These are phyloP conservation scores for Solanum aculeatissimum DNA, from an alignment of 305 asterid genomes.

Conservation along the genomic window DNA sequence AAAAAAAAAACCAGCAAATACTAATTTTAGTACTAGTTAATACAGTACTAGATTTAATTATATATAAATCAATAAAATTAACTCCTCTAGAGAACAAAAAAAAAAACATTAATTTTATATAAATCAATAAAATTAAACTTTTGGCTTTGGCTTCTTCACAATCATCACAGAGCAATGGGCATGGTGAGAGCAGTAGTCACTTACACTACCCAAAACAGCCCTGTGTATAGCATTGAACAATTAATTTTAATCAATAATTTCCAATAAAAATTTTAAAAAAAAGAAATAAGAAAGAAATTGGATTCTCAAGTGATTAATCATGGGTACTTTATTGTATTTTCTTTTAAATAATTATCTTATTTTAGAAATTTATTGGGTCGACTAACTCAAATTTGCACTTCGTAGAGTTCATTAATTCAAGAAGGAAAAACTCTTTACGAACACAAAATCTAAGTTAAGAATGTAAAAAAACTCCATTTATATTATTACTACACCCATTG, in stretches of 20 bases:
- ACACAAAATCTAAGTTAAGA: background rate
- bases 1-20: background rate
- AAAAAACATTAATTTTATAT: background rate
- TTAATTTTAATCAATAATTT: background rate
- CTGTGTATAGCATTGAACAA: background rate
- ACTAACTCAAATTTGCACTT: background rate
- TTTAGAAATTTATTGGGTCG: background rate
- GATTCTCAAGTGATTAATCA: background rate
- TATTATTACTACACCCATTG: background rate
- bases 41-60: background rate
- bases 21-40: background rate
- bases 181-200: conserved; percentile 26
- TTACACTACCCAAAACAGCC: conserved; percentile 28
- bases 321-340: background rate
- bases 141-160: conserved; percentile 20
- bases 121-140: background rate
- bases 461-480: background rate
- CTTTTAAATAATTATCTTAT: background rate
- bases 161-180: conserved; percentile 30
- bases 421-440: background rate
- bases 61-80: background rate
- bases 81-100: background rate
- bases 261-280: background rate
- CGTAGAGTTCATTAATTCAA: background rate
- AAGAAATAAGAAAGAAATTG: background rate